These are phyloP conservation scores for Penicillium atrosanguineum DNA, from an alignment of 495 filamentous ascomycete species.

Conservation along the genomic window DNA sequence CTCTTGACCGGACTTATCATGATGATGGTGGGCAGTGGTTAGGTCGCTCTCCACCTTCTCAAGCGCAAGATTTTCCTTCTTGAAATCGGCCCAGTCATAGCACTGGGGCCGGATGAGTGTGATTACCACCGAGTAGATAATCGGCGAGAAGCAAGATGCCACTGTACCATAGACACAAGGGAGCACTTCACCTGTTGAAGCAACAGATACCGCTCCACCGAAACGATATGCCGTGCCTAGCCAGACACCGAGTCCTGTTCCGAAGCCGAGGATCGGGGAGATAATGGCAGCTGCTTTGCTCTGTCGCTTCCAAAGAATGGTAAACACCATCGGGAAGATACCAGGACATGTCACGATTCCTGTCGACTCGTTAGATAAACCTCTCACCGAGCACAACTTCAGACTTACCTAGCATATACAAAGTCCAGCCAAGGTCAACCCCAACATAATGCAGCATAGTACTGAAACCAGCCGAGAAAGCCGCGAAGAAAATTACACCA, in stretches of 20 bases:
- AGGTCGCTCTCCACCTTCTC: slow-evolving; percentile 29
- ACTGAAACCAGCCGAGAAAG: slow-evolving; percentile 36
- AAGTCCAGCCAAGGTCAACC: slow-evolving; percentile 32
- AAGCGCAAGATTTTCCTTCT: slow-evolving; percentile 33
- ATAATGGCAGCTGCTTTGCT: slow-evolving; percentile 42
- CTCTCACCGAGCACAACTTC: too few relatives aligned
- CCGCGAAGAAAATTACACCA: slow-evolving; percentile 45
- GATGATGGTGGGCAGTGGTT: slow-evolving; percentile 21
- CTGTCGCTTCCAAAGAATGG: slow-evolving; percentile 49
- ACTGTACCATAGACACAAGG: slow-evolving; percentile 47
- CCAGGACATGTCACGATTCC: slow-evolving; percentile 43
- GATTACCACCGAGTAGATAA: slow-evolving; percentile 35
- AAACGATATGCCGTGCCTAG: slow-evolving; percentile 42
- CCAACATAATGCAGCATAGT: slow-evolving; percentile 41
- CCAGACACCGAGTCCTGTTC: slow-evolving; percentile 46
- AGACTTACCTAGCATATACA: slow-evolving; percentile 39
- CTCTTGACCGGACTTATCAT: not conserved
- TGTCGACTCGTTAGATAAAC: not conserved
- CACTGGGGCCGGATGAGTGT: slow-evolving; percentile 30
- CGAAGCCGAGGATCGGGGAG: slow-evolving; percentile 40
- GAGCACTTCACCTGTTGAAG: slow-evolving; percentile 40
- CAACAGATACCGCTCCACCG: slow-evolving; percentile 44
- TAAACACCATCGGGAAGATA: slow-evolving; percentile 50
- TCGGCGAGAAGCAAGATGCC: slow-evolving; percentile 35
- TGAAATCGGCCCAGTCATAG: slow-evolving; percentile 38